Percentiles rank a stretch among this genome's conserved stretches.
These are phyloP conservation scores for Colletotrichum sp. DNA, from an alignment of 2,329 filamentous ascomycete species.

Conservation along the genomic window DNA sequence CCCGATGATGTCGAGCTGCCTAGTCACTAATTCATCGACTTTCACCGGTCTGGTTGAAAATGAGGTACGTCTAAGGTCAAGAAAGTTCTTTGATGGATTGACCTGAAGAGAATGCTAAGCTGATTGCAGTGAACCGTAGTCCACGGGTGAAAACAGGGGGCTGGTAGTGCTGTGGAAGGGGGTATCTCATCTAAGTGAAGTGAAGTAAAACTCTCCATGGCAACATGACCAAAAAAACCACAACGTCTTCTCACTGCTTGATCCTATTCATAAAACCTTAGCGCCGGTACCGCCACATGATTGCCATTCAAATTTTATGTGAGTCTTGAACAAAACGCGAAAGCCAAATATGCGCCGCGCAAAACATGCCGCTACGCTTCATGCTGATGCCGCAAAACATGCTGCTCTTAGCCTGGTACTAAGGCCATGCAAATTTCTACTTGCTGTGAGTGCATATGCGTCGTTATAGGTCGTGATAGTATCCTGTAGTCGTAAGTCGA, in stretches of 20 bases:
- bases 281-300: not conserved
- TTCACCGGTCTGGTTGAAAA: not conserved
- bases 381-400: not conserved
- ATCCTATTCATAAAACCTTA: not conserved
- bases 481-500: constrained; percentile 3
- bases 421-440: not conserved
- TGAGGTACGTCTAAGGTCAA: not conserved
- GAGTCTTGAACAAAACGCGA: not conserved
- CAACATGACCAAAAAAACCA: not conserved
- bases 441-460: not conserved
- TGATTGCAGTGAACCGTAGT: not conserved
- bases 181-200: constrained; percentile 48
- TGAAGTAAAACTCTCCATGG: constrained; percentile 20
- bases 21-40: constrained; percentile 33
- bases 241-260: not conserved
- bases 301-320: not conserved
- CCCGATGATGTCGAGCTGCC: constrained; percentile 42
- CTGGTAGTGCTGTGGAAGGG: constrained; percentile 26
- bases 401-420: not conserved
- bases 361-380: not conserved
- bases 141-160: constrained; percentile 16
- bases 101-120: not conserved
- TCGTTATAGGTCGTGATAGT: not conserved
- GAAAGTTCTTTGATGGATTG: not conserved
- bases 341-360: not conserved